Evolutionary conservation across 768 basidiomycete genomes (phyloP), one percentile per base, ranked within the genome.

Genomic region (Amanita phalloides): DNA sequence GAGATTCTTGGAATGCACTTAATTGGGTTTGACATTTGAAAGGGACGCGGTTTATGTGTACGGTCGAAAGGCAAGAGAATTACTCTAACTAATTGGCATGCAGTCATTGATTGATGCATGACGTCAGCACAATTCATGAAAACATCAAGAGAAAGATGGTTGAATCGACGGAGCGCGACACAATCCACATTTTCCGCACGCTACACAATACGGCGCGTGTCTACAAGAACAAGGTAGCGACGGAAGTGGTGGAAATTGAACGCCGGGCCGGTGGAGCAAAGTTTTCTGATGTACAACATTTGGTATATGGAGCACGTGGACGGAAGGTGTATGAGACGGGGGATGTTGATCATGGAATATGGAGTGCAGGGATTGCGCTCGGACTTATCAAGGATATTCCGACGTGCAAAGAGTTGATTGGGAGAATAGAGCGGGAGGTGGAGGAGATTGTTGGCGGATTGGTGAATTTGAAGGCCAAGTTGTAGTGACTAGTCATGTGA

Each of bases 71-170:
- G 79, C 83, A 60, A 45, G 65, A 59, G 32, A 0, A 5, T 32
- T 23, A 17, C 7, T 20, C 23, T 17, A 8, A 7, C 26, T 23
- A 6, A 20, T 35, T 25, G 3, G 20, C n/a, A 7, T 43, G 38
- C n/a, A 38, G 17, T 17, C 25, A 13, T 11, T 17, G 3, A n/a
- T 13, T 37, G 9, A 51, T 25, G 36, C 20, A 3, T 37, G 6
- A 9, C 26, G 5, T 4, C 48, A 87, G 87, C 50, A 83, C 88
- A 11, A 90, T 93, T 50, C 93, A 95, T 64, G 76, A 86, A 54
- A 86, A 81, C 55, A 89, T 97, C 75, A 96, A 97, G 64, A 75
- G 92, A 49, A 86, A 79, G 65, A 95, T 96, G 44, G 84, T 96
- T 33, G 72, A 78, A 11, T 84, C 90, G 10, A 81, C 76, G 0